Conservation (phyloP, 495 filamentous ascomycete species). For the Penicillium macrosclerotiorum region DNA sequence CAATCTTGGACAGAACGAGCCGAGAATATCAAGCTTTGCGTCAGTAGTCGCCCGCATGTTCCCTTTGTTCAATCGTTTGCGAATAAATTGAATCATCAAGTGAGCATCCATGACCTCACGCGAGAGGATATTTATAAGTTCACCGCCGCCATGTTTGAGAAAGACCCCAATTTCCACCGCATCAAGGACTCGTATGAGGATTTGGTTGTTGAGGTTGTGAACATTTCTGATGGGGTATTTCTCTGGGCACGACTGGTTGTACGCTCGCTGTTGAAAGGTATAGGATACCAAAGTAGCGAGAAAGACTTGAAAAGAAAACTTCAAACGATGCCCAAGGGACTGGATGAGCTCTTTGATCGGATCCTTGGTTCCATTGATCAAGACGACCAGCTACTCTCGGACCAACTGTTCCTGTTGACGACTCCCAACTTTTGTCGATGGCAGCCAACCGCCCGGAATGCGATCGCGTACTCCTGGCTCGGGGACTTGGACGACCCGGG, state of each 20-base stretch:
- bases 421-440: background rate
- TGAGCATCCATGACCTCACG: constrained; percentile 7
- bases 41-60: constrained; percentile 50
- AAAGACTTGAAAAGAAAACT: background rate
- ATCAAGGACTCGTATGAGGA: background rate
- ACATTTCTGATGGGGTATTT: constrained; percentile 38
- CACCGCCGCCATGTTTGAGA: constrained; percentile 30
- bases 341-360: background rate
- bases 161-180: constrained; percentile 23
- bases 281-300: background rate
- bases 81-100: constrained; percentile 5
- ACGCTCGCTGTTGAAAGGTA: background rate
- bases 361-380: background rate
- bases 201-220: constrained; percentile 18
- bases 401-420: background rate
- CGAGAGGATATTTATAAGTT: background rate
- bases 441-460: background rate
- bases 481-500: background rate
- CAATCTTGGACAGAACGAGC: background rate
- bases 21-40: constrained; percentile 41
- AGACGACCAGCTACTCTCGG: background rate
- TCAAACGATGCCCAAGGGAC: background rate
- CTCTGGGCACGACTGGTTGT: constrained; percentile 28
- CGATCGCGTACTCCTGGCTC: background rate
- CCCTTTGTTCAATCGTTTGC: constrained; percentile 41